A percentile compares a stretch with the other conserved stretches of the same genome.
Conservation (phyloP, 768 basidiomycete genomes). For the Pleurotus salmoneostramineus region DNA sequence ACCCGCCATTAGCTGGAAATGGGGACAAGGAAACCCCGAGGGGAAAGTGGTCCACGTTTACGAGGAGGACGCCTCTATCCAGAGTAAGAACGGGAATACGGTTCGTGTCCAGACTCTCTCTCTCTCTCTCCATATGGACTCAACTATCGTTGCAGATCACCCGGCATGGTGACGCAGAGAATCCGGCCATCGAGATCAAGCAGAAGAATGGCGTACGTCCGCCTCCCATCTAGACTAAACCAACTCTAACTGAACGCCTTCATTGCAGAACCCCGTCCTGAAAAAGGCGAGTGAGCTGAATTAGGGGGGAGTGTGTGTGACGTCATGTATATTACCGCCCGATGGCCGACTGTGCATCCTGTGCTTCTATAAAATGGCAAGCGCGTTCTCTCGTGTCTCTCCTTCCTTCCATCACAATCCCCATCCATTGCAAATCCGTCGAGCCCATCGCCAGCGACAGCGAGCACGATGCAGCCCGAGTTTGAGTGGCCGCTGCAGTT, state of each 20-base stretch:
- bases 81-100: background rate
- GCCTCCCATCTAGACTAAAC: background rate
- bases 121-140: background rate
- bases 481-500: slow-evolving; percentile 49
- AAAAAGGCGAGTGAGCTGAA: background rate
- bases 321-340: background rate
- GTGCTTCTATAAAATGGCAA: background rate
- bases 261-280: background rate
- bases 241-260: background rate
- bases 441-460: too few species aligned
- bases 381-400: background rate
- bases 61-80: background rate
- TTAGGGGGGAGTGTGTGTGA: background rate
- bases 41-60: slow-evolving; percentile 1
- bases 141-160: background rate
- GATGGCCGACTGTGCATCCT: background rate
- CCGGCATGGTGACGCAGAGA: background rate
- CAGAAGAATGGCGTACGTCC: background rate
- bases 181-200: background rate
- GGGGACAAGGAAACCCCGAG: slow-evolving; percentile 4
- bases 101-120: background rate
- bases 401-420: background rate
- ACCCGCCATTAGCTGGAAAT: background rate
- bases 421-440: background rate
- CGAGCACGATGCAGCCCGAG: background rate